Evolutionary conservation across 2,329 filamentous ascomycete genomes (phyloP).

Genomic region (Pseudodiploospora longispora): DNA sequence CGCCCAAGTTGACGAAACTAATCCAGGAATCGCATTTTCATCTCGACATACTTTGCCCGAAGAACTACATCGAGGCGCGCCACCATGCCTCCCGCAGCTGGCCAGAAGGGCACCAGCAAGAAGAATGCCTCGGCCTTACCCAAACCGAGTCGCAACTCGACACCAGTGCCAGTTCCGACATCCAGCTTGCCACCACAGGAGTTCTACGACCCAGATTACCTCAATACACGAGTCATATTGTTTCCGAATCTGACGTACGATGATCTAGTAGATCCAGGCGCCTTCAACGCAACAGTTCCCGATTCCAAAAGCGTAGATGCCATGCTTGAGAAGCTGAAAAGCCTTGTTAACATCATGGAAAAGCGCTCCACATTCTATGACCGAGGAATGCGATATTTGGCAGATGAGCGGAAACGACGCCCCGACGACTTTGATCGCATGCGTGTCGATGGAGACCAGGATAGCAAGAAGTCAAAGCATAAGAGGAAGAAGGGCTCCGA

Average conservation of each 20-base stretch:
- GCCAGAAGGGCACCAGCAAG: constrained; percentile 57
- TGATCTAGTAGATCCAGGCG: constrained; percentile 58
- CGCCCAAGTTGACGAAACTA: no score
- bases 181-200: constrained; percentile 48
- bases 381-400: constrained; percentile 63
- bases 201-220: constrained; percentile 53
- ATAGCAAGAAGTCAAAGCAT: constrained; percentile 54
- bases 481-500: constrained; percentile 73
- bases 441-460: constrained; percentile 40
- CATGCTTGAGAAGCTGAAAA: constrained; percentile 55
- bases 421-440: constrained; percentile 45
- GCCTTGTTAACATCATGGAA: constrained; percentile 59
- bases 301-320: constrained; percentile 57
- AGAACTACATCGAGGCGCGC: background rate
- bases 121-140: constrained; percentile 54
- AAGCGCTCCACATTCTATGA: constrained; percentile 61
- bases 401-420: constrained; percentile 55
- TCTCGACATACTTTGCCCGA: background rate
- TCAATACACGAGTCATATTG: constrained; percentile 53
- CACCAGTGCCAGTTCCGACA: constrained; percentile 44
- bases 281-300: constrained; percentile 49
- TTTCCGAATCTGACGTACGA: constrained; percentile 58
- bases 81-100: constrained; percentile 48
- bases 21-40: background rate
- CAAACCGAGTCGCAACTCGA: constrained; percentile 71